These are phyloP conservation scores for Populus davidiana DNA, from an alignment of 345 rosid genomes.

Conservation along the genomic window DNA sequence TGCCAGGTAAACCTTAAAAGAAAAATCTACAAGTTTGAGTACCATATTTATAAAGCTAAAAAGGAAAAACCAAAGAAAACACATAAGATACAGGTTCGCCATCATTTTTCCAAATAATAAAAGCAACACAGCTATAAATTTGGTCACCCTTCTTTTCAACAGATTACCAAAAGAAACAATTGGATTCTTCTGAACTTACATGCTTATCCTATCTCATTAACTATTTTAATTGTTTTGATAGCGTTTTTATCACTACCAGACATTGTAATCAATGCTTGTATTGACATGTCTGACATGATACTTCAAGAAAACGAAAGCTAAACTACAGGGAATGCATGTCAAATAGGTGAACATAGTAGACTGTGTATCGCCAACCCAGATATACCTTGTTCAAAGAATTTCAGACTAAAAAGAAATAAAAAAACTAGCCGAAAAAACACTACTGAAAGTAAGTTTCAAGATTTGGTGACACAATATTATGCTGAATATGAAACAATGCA, in stretches of 20 bases:
- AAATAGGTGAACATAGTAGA: background rate
- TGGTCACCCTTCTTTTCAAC: background rate
- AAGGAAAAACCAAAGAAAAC: background rate
- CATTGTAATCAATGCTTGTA: background rate
- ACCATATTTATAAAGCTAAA: background rate
- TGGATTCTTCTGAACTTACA: no score
- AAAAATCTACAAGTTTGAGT: background rate
- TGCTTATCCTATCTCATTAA: background rate
- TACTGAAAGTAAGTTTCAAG: background rate
- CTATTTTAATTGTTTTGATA: background rate
- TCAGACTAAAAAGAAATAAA: no score
- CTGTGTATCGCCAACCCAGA: no score
- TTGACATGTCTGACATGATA: background rate
- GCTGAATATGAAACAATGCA: background rate
- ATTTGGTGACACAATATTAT: background rate
- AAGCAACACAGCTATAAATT: background rate
- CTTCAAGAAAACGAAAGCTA: background rate
- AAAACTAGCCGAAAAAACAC: background rate
- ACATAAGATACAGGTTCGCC: background rate
- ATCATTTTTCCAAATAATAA: background rate
- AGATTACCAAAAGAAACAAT: no score
- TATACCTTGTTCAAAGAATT: no score
- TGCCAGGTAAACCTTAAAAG: constrained; percentile 79
- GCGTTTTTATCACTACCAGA: background rate
- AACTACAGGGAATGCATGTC: background rate